Evolutionary conservation across 164 flowering plant species (phyloP).

Genomic region (Vitis cinerea): DNA sequence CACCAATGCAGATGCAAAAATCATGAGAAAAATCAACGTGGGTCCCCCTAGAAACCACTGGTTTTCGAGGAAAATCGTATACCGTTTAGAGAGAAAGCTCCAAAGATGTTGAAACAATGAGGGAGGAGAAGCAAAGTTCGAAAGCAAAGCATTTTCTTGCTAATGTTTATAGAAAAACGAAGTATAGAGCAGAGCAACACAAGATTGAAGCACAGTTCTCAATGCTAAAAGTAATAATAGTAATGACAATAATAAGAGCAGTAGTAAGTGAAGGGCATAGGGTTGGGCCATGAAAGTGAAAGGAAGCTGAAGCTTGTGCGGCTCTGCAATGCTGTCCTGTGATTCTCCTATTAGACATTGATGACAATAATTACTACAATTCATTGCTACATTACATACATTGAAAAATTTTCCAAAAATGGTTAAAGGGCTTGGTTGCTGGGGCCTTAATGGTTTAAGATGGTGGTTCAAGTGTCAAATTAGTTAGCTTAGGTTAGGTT

Average conservation of each 20-base stretch:
- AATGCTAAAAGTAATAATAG: slow-evolving; percentile 22
- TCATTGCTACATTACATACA: background rate
- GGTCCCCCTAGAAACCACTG: background rate
- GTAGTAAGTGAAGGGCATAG: slow-evolving; percentile 20
- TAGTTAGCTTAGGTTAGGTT: background rate
- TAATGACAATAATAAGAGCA: slow-evolving; percentile 10
- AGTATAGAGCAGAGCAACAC: slow-evolving; percentile 14
- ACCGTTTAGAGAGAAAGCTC: background rate
- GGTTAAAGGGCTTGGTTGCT: slow-evolving; percentile 6
- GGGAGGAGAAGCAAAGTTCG: background rate
- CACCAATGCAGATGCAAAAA: background rate
- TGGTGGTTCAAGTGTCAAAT: background rate
- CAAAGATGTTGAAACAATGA: background rate
- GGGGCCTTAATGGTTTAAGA: slow-evolving; percentile 2
- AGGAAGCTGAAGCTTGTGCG: slow-evolving; percentile 1
- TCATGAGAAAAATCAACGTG: background rate
- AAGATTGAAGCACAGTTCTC: slow-evolving; percentile 31
- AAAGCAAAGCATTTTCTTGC: background rate
- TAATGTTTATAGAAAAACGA: slow-evolving; percentile 29
- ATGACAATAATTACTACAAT: background rate
- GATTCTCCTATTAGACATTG: background rate
- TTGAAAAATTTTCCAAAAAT: background rate
- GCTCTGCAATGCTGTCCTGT: background rate
- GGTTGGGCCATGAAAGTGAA: background rate
- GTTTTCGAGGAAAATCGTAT: background rate